Evolutionary conservation across 2,329 filamentous ascomycete species (phyloP).

Genomic region (Claviceps maximensis): DNA sequence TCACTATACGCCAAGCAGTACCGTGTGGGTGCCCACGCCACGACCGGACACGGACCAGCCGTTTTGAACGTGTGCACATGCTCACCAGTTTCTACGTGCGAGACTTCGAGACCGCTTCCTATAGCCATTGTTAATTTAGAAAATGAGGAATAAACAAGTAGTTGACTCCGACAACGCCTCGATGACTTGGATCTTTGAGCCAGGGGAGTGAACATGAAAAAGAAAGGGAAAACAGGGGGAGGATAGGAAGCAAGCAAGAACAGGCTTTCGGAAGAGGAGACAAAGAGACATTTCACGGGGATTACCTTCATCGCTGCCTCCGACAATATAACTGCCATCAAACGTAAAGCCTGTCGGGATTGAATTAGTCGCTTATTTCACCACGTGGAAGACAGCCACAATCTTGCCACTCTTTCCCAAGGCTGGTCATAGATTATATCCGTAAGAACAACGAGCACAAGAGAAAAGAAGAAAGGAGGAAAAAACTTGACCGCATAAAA

Average conservation of each 20-base stretch:
- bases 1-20: conserved; percentile 67
- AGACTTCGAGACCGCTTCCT: conserved; percentile 53
- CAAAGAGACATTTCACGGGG: too few species aligned
- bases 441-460: not conserved
- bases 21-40: conserved; percentile 63
- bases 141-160: too few species aligned
- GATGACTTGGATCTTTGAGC: not conserved
- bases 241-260: not conserved
- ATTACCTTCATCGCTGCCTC: conserved; percentile 59
- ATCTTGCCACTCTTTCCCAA: too few species aligned
- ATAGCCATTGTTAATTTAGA: not conserved
- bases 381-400: too few species aligned
- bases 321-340: conserved; percentile 62
- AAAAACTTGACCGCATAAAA: not conserved
- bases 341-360: conserved; percentile 52
- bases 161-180: not conserved
- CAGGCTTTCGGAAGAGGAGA: not conserved
- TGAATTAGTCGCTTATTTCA: not conserved
- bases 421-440: not conserved
- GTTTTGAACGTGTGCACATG: conserved; percentile 61
- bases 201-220: not conserved
- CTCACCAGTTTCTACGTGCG: conserved; percentile 62
- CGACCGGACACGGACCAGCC: conserved; percentile 46
- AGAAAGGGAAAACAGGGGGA: not conserved
- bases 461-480: too few species aligned